A percentile compares a stretch with the other conserved stretches of the same genome.
Evolutionary conservation across 2,329 filamentous ascomycete species (phyloP).

Genomic region (Hysterium pulicare): DNA sequence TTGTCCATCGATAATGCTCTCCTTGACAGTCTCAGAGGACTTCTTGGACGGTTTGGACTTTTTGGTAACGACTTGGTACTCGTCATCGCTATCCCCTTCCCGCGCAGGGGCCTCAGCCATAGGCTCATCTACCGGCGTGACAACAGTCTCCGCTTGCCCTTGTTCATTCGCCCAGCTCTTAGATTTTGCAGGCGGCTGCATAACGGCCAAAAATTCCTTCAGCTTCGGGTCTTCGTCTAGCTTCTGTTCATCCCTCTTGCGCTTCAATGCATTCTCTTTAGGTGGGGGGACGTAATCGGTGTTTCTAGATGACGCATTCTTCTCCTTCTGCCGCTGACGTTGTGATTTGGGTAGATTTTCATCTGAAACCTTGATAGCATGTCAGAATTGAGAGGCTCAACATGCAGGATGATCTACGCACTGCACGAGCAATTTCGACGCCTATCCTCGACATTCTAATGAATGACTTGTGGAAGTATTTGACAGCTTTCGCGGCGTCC

Average conservation of each 20-base stretch:
- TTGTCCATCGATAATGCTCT: conserved; percentile 3
- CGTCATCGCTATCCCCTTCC: conserved; percentile 66
- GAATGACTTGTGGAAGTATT: conserved; percentile 93
- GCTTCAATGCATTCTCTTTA: conserved; percentile 55
- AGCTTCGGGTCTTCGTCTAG: conserved; percentile 69
- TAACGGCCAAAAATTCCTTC: conserved; percentile 79
- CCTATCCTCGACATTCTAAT: conserved; percentile 93
- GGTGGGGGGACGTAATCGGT: conserved; percentile 26
- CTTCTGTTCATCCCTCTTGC: conserved; percentile 59
- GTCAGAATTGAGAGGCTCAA: conserved; percentile 27
- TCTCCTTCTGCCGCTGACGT: conserved; percentile 28
- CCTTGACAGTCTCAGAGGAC: neutral
- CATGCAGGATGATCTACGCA: conserved; percentile 41
- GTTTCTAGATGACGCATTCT: no score
- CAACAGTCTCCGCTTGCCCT: conserved; percentile 17
- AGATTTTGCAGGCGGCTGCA: conserved; percentile 65
- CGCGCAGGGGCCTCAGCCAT: conserved; percentile 23
- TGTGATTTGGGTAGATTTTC: conserved; percentile 33
- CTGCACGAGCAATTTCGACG: conserved; percentile 82
- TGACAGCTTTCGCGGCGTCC: conserved; percentile 77
- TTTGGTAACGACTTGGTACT: conserved; percentile 65
- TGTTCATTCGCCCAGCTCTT: conserved; percentile 62
- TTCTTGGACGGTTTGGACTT: conserved; percentile 33
- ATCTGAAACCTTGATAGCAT: conserved; percentile 25
- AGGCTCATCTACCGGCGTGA: conserved; percentile 13